Conservation (phyloP, 2,329 filamentous ascomycete genomes). For the Cucurbitaria berberidis region DNA sequence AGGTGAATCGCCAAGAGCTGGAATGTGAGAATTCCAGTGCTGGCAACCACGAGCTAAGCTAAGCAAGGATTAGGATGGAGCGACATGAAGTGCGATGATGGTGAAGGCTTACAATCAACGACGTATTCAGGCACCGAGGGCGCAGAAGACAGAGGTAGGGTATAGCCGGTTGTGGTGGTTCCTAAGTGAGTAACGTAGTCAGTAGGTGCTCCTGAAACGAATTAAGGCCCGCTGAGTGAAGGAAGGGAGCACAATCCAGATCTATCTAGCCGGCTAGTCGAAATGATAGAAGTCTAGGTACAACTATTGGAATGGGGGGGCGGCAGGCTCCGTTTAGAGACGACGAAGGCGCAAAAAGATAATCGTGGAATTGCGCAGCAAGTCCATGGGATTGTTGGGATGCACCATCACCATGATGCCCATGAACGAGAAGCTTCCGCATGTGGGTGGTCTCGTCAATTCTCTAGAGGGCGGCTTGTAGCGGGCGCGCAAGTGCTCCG, state of each 20-base stretch:
- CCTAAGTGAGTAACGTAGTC: constrained; percentile 14
- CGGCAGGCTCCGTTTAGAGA: too few species aligned
- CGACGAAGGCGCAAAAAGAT: too few species aligned
- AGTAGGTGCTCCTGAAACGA: constrained; percentile 13
- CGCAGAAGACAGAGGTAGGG: constrained; percentile 18
- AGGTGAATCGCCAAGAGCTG: constrained; percentile 50
- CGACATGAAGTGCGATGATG: background rate
- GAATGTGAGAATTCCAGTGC: constrained; percentile 52
- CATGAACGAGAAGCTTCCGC: background rate
- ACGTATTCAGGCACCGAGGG: constrained; percentile 26
- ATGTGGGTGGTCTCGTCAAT: too few species aligned
- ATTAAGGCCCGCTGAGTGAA: background rate
- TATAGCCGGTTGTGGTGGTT: constrained; percentile 23
- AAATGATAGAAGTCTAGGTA: background rate
- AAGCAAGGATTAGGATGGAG: constrained; percentile 34
- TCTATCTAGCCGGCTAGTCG: background rate
- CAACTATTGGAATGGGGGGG: constrained; percentile 2
- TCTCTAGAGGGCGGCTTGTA: background rate
- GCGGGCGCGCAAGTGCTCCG: background rate
- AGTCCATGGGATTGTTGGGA: background rate
- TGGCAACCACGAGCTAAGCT: constrained; percentile 47
- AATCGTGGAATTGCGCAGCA: background rate
- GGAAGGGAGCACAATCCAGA: background rate
- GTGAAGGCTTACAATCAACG: constrained; percentile 27
- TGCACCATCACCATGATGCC: background rate